phyloP scores from a whole-genome alignment of 345 rosid species.

The Camelina sativa region DNA sequence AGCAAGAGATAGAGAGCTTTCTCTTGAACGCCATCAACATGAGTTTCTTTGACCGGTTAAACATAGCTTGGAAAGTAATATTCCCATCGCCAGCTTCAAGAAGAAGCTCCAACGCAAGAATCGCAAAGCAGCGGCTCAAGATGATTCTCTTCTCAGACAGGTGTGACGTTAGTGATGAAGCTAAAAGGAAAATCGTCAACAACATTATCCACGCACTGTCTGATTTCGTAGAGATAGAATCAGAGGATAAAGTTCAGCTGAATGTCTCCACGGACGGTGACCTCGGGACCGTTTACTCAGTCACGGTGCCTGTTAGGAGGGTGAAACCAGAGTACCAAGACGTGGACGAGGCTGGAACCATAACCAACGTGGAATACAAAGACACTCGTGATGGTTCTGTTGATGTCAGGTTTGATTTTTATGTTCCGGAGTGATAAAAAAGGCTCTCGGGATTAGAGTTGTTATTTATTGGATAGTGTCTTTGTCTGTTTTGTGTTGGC shows the following conservation, averaged over 20 bases:
- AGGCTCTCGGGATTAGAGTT: constrained; percentile 14
- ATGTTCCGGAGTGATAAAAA: constrained; percentile 61
- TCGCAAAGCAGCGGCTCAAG: constrained; percentile 93
- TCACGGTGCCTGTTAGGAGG: constrained; percentile 88
- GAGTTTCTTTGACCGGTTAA: constrained; percentile 85
- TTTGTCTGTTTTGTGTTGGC: constrained; percentile 28
- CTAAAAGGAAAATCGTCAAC: constrained; percentile 80
- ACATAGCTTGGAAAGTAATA: constrained; percentile 88
- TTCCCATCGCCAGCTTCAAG: constrained; percentile 77
- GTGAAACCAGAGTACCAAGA: constrained; percentile 87
- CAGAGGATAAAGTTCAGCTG: constrained; percentile 94
- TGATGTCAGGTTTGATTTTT: constrained; percentile 92
- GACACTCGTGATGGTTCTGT: constrained; percentile 81
- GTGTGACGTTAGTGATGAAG: constrained; percentile 93
- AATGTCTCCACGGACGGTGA: constrained; percentile 83
- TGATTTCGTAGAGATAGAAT: constrained; percentile 93
- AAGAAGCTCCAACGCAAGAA: constrained; percentile 88
- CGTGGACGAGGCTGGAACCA: constrained; percentile 60
- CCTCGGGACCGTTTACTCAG: constrained; percentile 91
- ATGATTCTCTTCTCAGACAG: constrained; percentile 99
- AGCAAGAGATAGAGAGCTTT: constrained; percentile 72
- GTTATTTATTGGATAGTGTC: constrained; percentile 27
- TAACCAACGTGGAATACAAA: constrained; percentile 77
- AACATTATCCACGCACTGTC: constrained; percentile 79
- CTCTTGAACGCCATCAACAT: constrained; percentile 72